Evolutionary conservation across 2,329 filamentous ascomycete species (phyloP), one percentile per base, ranked within the genome.

Genomic region (Colletotrichum spinosum): DNA sequence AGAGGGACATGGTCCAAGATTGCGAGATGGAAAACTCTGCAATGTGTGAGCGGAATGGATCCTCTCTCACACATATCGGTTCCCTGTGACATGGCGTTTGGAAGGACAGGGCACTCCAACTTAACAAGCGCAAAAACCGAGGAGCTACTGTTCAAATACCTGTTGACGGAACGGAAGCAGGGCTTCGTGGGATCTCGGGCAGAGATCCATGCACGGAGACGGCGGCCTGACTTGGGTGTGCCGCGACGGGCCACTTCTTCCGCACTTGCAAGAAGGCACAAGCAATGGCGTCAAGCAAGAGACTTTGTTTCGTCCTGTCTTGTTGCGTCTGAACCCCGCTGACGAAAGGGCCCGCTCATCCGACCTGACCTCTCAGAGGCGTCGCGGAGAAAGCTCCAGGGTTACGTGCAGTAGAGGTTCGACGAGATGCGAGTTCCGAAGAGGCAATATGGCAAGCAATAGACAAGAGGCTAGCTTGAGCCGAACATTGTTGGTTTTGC

Each of bases 151-250:
- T 5, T 25, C 25, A 25, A 25, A 25, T 5, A 25, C 25, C 4
- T 25, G 25, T 25, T 25, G 25, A 25, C 25, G 45, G 13, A 41
- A 5, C 57, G 13, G 25, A 39, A 17, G 44, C n/a, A 8, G 15
- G 39, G 39, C 57, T 61, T 50, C 62, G 52, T 56, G 46, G 52
- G 57, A 62, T 52, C 41, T n/a, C 10, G 51, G 52, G 51, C 52
- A 61, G 35, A 62, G 57, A 65, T 58, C 42, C 51, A 56, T 62
- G 46, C 37, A 44, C 49, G 48, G 25, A 13, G 37, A 48, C 8
- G 51, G 41, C 9, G 49, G 41, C 37, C 56, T 54, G 51, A 38
- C 56, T 41, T 62, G 45, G 38, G 58, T 41, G 52, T 46, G 41
- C 41, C 38, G 35, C 17, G 34, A 34, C 50, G 38, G 25, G 34